A percentile compares a stretch with the other conserved stretches of the same genome.
Evolutionary conservation across 2,329 filamentous ascomycete species (phyloP).

Genomic region (Aspergillus aculeatinus): DNA sequence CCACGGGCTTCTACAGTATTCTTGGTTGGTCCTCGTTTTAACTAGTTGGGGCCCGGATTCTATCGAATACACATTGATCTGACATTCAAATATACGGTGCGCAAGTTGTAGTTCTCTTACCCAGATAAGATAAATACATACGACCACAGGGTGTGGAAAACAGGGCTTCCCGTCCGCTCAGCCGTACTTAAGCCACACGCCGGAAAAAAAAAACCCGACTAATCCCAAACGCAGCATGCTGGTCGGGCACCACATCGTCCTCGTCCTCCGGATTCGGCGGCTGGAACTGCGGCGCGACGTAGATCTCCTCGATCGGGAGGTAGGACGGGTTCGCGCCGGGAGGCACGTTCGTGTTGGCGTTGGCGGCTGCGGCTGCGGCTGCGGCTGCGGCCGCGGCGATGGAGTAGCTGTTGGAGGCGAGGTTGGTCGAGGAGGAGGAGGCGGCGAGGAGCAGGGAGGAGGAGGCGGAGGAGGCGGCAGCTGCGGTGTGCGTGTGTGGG

Average conservation of each 20-base stretch:
- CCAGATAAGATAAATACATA: too few relatives aligned
- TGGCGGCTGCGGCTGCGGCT: slow-evolving; percentile 31
- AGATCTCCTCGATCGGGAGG: slow-evolving; percentile 60
- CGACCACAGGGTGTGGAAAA: too few relatives aligned
- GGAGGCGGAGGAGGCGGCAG: slow-evolving; percentile 1
- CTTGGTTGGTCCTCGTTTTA: too few relatives aligned
- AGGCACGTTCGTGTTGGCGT: slow-evolving; percentile 19
- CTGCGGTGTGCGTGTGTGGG: slow-evolving; percentile 37
- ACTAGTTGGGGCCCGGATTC: too few relatives aligned
- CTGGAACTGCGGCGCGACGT: slow-evolving; percentile 60
- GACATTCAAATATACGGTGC: too few relatives aligned
- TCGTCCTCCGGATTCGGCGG: slow-evolving; percentile 66
- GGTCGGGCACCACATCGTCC: slow-evolving; percentile 66
- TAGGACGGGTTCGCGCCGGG: slow-evolving; percentile 40
- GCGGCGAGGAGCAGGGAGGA: slow-evolving; percentile 8
- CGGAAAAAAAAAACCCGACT: too few relatives aligned
- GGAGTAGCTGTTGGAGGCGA: slow-evolving; percentile 17
- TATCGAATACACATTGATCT: too few relatives aligned
- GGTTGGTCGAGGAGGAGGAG: slow-evolving; percentile 6
- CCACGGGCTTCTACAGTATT: too few relatives aligned
- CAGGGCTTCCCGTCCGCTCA: too few relatives aligned
- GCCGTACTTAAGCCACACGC: too few relatives aligned
- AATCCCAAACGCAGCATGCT: slow-evolving; percentile 67
- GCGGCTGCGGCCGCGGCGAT: slow-evolving; percentile 30
- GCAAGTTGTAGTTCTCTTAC: too few relatives aligned